Conservation (phyloP, 2,329 filamentous ascomycete genomes). For the Alternaria postmessia region DNA sequence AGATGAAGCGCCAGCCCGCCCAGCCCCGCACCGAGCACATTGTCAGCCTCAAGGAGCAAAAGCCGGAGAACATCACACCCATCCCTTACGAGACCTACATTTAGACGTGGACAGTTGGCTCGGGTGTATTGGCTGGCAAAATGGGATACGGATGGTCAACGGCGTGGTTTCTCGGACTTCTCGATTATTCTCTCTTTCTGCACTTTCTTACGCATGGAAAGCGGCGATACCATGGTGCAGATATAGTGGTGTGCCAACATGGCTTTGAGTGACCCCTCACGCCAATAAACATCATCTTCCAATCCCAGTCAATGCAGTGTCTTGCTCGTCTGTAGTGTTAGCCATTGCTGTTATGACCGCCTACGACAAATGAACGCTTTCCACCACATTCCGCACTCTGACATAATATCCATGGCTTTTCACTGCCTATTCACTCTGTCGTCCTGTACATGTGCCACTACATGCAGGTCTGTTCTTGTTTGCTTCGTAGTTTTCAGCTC, state of each 20-base stretch:
- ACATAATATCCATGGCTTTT: neutral
- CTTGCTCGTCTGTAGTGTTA: neutral
- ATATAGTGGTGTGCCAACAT: constrained; percentile 46
- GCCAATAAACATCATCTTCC: constrained; percentile 46
- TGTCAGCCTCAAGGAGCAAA: constrained; percentile 81
- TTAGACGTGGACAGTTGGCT: constrained; percentile 63
- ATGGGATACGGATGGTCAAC: constrained; percentile 51
- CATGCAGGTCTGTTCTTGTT: neutral
- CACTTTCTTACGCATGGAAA: constrained; percentile 51
- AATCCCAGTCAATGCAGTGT: constrained; percentile 22
- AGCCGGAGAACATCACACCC: constrained; percentile 89
- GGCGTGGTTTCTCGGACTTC: constrained; percentile 52
- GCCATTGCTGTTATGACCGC: neutral
- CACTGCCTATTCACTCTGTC: neutral
- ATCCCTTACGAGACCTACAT: constrained; percentile 98
- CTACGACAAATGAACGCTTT: neutral
- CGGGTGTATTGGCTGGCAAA: constrained; percentile 41
- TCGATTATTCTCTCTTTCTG: constrained; percentile 50
- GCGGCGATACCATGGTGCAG: constrained; percentile 48
- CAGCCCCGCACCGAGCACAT: constrained; percentile 82
- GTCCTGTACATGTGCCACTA: neutral
- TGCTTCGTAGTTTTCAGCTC: neutral
- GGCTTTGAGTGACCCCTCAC: constrained; percentile 48
- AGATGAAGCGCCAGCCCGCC: constrained; percentile 90
- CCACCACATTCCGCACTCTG: neutral